Evolutionary conservation across 805 yeast genomes (phyloP), one percentile per base, ranked within the genome.

Genomic region (Metschnikowia drakensbergensis): DNA sequence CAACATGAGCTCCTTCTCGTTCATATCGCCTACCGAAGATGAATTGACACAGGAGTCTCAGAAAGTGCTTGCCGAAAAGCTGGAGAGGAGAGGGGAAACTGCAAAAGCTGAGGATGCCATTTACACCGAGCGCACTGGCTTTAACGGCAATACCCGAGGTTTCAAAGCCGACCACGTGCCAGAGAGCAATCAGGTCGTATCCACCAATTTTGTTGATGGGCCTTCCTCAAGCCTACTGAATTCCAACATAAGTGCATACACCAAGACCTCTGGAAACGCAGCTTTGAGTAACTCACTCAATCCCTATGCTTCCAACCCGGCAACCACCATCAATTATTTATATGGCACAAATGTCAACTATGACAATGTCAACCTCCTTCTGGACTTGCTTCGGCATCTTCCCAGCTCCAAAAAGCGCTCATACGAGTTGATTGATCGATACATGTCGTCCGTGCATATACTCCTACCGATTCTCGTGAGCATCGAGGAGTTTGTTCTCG

Each of bases 401-500:
- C 84, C 85, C 1, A 59, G 49, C 10, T 58, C 74, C 0, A 69
- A 64, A 39, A 73, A 68, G 42, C 66, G 76, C 34, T 73, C 81
- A 0, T 74, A 66, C 54, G 79, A 74, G 47, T 63, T 80, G 37
- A 63, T 79, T 2, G 71, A 73, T 32, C 64, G 83, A 27, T 81
- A 76, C 54, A 59, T 75, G 8, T 73, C 71, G 42, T 76, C 82
- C 0, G 80, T 81, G 10, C 84, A 81, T 55, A 76, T 80, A 6
- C 65, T 81, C n/a, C 59, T 80, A 7, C 85, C 86, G 0, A 61
- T 81, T 4, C 50, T 81, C 47, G 64, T 69, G 32, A 81, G 80
- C 52, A 54, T 79, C 28, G 59, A 63, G 17, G 76, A 71, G 29
- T 76, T 80, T 51, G 49, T 68, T 3, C 59, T 59, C 26, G 73